These are phyloP conservation scores for Candida maesae DNA, from an alignment of 805 yeast genomes.

Conservation along the genomic window DNA sequence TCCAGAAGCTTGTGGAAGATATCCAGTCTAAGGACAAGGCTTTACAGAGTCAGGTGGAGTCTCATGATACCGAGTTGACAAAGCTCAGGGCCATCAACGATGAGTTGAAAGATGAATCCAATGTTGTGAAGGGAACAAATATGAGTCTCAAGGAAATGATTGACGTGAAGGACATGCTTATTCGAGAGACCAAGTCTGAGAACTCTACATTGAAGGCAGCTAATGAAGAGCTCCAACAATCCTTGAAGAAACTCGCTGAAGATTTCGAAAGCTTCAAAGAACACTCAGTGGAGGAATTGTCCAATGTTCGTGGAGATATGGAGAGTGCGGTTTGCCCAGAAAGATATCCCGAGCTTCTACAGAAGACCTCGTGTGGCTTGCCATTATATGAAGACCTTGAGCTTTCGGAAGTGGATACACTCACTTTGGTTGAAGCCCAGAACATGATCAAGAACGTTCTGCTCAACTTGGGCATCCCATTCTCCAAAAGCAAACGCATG, in stretches of 20 bases:
- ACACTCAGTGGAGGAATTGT: slow-evolving; percentile 2
- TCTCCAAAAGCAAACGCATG: slow-evolving; percentile 23
- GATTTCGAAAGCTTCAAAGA: slow-evolving; percentile 5
- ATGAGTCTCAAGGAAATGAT: slow-evolving; percentile 15
- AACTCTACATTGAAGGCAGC: background rate
- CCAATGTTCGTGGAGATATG: slow-evolving; percentile 23
- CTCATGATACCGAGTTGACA: slow-evolving; percentile 1
- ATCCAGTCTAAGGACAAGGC: background rate
- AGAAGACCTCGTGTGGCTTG: slow-evolving; percentile 11
- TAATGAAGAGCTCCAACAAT: slow-evolving; percentile 8
- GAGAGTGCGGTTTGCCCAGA: slow-evolving; percentile 23
- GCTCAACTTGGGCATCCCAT: slow-evolving; percentile 31
- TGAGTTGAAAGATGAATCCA: slow-evolving; percentile 11
- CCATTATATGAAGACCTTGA: slow-evolving; percentile 21
- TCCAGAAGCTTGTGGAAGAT: background rate
- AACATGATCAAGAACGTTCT: slow-evolving; percentile 34
- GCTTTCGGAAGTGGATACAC: slow-evolving; percentile 28
- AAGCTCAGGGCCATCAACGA: slow-evolving; percentile 5
- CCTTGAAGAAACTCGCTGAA: background rate
- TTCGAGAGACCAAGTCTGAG: background rate
- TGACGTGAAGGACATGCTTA: slow-evolving; percentile 9
- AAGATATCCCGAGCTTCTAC: slow-evolving; percentile 26
- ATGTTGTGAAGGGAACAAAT: slow-evolving; percentile 10
- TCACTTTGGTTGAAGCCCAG: slow-evolving; percentile 30
- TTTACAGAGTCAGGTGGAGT: background rate